These are phyloP conservation scores for Naganishia randhawae DNA, from an alignment of 768 basidiomycete species.

Conservation along the genomic window DNA sequence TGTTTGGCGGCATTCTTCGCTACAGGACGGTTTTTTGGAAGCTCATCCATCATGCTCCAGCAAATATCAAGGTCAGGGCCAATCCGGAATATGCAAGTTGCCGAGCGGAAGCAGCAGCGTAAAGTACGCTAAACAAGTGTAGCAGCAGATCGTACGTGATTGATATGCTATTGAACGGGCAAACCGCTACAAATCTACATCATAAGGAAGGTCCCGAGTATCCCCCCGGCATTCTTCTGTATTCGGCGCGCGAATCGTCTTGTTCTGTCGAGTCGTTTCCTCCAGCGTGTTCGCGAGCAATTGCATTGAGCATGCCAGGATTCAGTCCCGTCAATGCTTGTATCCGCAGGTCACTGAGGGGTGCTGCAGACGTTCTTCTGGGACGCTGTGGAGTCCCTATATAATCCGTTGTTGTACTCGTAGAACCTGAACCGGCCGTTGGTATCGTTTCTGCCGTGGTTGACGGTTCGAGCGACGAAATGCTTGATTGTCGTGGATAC, in stretches of 20 bases:
- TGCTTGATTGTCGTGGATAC: constrained; percentile 5
- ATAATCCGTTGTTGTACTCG: background rate
- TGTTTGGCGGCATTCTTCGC: too few species aligned
- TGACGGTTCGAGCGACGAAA: constrained; percentile 1
- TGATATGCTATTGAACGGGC: background rate
- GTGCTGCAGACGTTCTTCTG: background rate
- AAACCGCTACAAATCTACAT: background rate
- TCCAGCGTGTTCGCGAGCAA: background rate
- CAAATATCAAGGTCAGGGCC: too few species aligned
- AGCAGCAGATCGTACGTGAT: too few species aligned
- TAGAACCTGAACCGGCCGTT: background rate
- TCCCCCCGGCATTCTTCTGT: constrained; percentile 18
- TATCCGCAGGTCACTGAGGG: background rate
- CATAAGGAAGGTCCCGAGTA: background rate
- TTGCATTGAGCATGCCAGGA: background rate
- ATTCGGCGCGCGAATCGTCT: constrained; percentile 10
- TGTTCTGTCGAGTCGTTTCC: background rate
- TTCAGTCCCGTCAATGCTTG: background rate
- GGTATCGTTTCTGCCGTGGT: background rate
- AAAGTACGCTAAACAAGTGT: too few species aligned
- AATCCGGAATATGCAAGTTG: too few species aligned
- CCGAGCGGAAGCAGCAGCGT: too few species aligned
- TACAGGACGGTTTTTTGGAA: too few species aligned
- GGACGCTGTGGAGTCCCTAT: background rate
- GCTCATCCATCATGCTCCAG: too few species aligned